phyloP scores from a whole-genome alignment of 352 stramenopile genomes.

The Globisporangium alternatum region DNA sequence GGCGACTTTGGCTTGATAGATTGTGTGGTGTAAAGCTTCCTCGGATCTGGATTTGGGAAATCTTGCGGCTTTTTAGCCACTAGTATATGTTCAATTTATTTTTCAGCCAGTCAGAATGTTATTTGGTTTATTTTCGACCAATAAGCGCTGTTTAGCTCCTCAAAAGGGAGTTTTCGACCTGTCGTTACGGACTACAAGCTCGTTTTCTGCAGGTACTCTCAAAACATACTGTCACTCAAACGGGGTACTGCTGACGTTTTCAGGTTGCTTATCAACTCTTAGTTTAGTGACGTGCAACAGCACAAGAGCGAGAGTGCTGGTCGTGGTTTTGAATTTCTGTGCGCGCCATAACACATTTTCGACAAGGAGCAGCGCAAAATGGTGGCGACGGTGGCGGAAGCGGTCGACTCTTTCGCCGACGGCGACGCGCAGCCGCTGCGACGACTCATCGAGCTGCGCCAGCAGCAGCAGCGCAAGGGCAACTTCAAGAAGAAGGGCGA shows the following conservation, averaged over 20 bases:
- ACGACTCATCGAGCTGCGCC: constrained; percentile 32
- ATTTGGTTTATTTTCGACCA: neutral
- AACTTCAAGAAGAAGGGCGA: constrained; percentile 23
- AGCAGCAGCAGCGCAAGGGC: constrained; percentile 26
- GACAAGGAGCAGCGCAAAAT: constrained; percentile 17
- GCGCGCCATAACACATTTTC: constrained; percentile 17
- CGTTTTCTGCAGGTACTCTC: neutral
- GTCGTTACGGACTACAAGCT: constrained; percentile 4
- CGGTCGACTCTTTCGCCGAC: constrained; percentile 36
- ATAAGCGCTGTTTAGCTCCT: neutral
- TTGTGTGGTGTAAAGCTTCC: constrained; percentile 42
- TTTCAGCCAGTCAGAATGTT: constrained; percentile 6
- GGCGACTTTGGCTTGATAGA: constrained; percentile 23
- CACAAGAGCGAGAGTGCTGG: constrained; percentile 2
- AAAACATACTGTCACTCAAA: neutral
- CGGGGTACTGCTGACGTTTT: neutral
- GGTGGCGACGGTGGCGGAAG: constrained; percentile 29
- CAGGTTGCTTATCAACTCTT: neutral
- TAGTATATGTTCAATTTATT: neutral
- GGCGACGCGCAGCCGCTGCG: constrained; percentile 34
- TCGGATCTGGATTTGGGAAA: constrained; percentile 18
- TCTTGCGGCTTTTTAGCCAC: constrained; percentile 27
- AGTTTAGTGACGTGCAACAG: neutral
- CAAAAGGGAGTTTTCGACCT: neutral
- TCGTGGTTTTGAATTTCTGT: constrained; percentile 13